Conservation (phyloP, 352 stramenopile species). For the Pythium folliculosum region DNA sequence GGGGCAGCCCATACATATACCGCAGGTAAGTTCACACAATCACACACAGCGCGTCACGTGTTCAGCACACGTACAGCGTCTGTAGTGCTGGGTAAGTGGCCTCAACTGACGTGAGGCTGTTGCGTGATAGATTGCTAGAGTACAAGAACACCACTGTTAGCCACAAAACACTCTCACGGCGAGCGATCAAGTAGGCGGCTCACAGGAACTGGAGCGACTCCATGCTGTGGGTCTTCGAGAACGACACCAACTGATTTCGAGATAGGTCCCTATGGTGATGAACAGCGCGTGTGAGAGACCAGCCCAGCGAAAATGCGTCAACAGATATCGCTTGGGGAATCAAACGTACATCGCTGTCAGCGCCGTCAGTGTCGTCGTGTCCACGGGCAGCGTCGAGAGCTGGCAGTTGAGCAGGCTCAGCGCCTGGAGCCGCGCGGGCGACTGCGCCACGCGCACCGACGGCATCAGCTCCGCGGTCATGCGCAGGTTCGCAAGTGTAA, state of each 20-base stretch:
- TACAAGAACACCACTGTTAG: background rate
- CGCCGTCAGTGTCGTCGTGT: background rate
- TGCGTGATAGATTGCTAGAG: constrained; percentile 5
- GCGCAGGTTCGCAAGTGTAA: constrained; percentile 19
- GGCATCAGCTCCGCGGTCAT: background rate
- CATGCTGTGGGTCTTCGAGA: constrained; percentile 4
- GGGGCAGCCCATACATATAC: too few species aligned
- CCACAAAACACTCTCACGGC: too few species aligned
- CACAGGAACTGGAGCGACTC: constrained; percentile 14
- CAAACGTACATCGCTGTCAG: constrained; percentile 2
- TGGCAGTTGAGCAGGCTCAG: constrained; percentile 13
- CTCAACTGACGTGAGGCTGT: constrained; percentile 4
- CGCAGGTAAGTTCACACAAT: too few species aligned
- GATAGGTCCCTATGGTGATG: constrained; percentile 6
- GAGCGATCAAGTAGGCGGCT: background rate
- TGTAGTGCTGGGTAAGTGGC: constrained; percentile 6
- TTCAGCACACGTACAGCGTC: constrained; percentile 11
- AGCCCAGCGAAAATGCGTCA: too few species aligned
- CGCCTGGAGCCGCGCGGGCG: constrained; percentile 1
- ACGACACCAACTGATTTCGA: constrained; percentile 1
- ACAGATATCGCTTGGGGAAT: background rate
- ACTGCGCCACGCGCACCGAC: constrained; percentile 3
- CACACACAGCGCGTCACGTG: background rate
- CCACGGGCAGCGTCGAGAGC: constrained; percentile 3
- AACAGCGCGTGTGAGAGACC: background rate